Evolutionary conservation across 371 early-diverging fungal genomes (phyloP).

Genomic region (Entomophthora muscae): DNA sequence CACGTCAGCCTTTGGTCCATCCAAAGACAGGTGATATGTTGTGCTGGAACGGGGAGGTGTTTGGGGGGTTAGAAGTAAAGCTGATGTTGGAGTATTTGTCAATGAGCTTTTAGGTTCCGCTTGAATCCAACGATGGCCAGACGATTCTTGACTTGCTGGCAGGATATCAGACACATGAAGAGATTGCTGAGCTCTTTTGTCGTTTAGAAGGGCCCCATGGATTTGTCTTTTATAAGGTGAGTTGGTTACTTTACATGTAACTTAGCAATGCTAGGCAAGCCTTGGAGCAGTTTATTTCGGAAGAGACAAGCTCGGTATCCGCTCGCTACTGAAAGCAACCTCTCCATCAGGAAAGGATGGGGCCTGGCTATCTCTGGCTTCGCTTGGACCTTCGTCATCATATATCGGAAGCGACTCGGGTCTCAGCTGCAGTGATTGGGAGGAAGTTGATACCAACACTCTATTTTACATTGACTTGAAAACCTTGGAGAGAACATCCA

Average conservation of each 20-base stretch:
- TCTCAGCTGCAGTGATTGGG: background rate
- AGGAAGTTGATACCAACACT: background rate
- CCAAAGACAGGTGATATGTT: conserved; percentile 30
- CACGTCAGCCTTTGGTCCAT: background rate
- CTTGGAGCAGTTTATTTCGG: background rate
- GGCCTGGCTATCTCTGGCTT: conserved; percentile 13
- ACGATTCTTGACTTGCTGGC: conserved; percentile 25
- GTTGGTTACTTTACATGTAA: background rate
- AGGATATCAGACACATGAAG: conserved; percentile 8
- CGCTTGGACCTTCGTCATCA: background rate
- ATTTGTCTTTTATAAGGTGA: conserved; percentile 43
- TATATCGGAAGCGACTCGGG: background rate
- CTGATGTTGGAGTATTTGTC: too few relatives aligned
- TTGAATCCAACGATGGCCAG: conserved; percentile 31
- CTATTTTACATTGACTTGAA: background rate
- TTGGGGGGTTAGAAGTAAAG: conserved; percentile 38
- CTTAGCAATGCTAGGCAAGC: background rate
- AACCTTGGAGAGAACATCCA: background rate
- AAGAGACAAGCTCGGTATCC: conserved; percentile 11
- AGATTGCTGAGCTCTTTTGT: conserved; percentile 23
- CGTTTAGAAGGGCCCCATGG: conserved; percentile 60
- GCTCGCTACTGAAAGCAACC: conserved; percentile 8
- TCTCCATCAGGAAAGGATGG: conserved; percentile 2
- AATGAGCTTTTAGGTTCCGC: conserved; percentile 19
- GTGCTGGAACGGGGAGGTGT: conserved; percentile 75